Evolutionary conservation across 2,329 filamentous ascomycete species (phyloP), one percentile per base, ranked within the genome.

Genomic region (Esteya vermicola): DNA sequence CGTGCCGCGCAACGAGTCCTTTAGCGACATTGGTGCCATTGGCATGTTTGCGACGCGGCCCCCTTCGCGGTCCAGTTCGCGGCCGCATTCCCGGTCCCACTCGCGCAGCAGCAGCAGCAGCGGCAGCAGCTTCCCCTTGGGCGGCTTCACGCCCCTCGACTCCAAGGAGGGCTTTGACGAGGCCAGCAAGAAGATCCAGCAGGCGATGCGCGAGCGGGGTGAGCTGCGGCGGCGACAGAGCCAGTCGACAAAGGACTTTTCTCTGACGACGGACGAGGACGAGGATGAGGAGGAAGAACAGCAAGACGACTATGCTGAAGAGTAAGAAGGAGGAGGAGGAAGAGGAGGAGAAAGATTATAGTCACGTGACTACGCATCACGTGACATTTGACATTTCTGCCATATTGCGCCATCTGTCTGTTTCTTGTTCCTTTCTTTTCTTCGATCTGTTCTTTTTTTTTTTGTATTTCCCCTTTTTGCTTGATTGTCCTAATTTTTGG

Each of bases 1-100:
- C 2, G 64, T 72, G 48, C 88, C 89, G 9, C 78, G 83, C 44
- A 95, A 94, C 63, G 91, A 96, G 60, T 91, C 84, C 1, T 95
- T 95, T 63, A 80, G 80, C 58, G 89, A 96, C 57, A 81, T 96
- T 47, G 81, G 84, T 12, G 77, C 74, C 36, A 81, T 94, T 48
- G 84, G 82, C 45, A 80, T 98, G 61, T 98, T 96, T 62, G 85
- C 88, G 3, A 91, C 85, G 14, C 72, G 84, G 23, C 86, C 88
- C 5, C 72, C 81, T n/a, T 93, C 83, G 38, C 72, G 78, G 42
- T 79, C 72, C 48, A 72, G 78, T 42, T 79, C 72, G 48, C 28
- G 28, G n/a, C n/a, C n/a, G n/a, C n/a, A n/a, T n/a, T n/a, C n/a
- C n/a, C 70, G 81, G 21, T 83, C 85, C n/a, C 72, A 83, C 23